These are phyloP conservation scores for Chytriomyces hyalinus DNA, from an alignment of 192 early-diverging fungal genomes.

Conservation along the genomic window DNA sequence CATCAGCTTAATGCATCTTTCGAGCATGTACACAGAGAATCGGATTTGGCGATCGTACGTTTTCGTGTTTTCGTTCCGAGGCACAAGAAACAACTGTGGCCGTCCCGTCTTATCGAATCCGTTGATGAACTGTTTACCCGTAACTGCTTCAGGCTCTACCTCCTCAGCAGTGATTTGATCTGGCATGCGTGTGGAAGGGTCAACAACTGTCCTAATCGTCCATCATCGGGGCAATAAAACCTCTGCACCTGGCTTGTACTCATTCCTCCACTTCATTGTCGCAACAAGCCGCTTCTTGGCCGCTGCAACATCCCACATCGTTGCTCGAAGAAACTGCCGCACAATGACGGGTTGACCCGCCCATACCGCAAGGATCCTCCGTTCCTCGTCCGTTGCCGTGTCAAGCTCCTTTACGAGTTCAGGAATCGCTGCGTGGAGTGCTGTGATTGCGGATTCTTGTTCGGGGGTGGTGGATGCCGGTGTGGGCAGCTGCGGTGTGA, in stretches of 20 bases:
- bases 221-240: too few species aligned
- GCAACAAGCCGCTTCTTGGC: conserved; percentile 65
- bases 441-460: too few species aligned
- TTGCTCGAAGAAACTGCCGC: conserved; percentile 56
- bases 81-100: conserved; percentile 74
- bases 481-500: too few species aligned
- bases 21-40: conserved; percentile 82
- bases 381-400: too few species aligned
- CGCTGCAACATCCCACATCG: conserved; percentile 64
- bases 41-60: conserved; percentile 74
- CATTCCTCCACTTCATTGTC: conserved; percentile 75
- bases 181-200: conserved; percentile 56
- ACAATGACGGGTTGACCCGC: too few species aligned
- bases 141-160: conserved; percentile 75
- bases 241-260: conserved; percentile 42
- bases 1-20: conserved; percentile 64
- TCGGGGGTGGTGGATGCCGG: too few species aligned
- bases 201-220: too few species aligned
- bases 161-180: conserved; percentile 71
- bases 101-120: conserved; percentile 81
- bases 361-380: too few species aligned
- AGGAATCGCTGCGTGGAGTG: too few species aligned
- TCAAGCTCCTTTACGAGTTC: too few species aligned
- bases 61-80: conserved; percentile 75
- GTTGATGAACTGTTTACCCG: conserved; percentile 83